A percentile compares a stretch with the other conserved stretches of the same genome.
Conservation (phyloP, 2,329 filamentous ascomycete genomes). For the Fusarium algeriense region DNA sequence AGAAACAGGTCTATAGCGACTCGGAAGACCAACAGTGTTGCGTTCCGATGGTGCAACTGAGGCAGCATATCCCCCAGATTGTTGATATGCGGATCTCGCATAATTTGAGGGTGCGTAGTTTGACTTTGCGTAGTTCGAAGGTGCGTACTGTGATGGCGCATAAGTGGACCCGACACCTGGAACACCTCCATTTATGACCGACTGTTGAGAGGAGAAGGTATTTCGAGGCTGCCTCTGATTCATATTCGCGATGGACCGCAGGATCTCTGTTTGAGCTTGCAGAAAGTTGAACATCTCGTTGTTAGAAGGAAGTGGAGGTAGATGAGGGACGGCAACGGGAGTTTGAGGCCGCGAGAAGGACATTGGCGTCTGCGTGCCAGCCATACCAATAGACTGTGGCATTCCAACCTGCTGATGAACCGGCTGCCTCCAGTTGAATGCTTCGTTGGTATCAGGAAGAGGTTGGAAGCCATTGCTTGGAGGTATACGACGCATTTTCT, state of each 20-base stretch:
- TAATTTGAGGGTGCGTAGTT: constrained; percentile 14
- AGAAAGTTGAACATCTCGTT: constrained; percentile 21
- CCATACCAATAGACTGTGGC: background rate
- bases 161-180: background rate
- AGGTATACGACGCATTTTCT: constrained; percentile 16
- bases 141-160: background rate
- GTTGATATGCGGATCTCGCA: constrained; percentile 13
- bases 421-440: constrained; percentile 15
- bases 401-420: background rate
- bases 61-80: constrained; percentile 1
- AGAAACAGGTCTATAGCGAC: constrained; percentile 32
- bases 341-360: constrained; percentile 14
- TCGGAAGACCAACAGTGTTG: constrained; percentile 32
- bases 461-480: constrained; percentile 32
- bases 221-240: constrained; percentile 17
- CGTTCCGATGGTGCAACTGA: constrained; percentile 34
- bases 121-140: constrained; percentile 10
- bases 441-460: constrained; percentile 16
- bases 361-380: background rate
- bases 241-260: constrained; percentile 18
- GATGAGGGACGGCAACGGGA: constrained; percentile 9
- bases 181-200: background rate
- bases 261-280: constrained; percentile 24
- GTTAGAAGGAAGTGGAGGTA: background rate
- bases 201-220: too few relatives aligned